phyloP scores from a whole-genome alignment of 2,329 filamentous ascomycete species.

The Verticillium dahliae region DNA sequence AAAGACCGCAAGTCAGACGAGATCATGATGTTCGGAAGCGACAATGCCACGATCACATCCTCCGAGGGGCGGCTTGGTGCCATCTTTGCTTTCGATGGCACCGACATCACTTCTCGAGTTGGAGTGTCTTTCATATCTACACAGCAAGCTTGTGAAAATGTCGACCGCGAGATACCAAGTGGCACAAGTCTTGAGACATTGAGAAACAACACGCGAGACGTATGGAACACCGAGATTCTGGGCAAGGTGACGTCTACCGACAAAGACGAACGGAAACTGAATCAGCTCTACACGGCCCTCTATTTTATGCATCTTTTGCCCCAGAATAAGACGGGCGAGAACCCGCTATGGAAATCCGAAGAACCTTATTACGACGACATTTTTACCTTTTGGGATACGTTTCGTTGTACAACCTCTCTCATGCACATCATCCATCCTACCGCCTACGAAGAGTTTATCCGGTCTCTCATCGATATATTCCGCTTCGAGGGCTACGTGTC shows the following conservation, averaged over 20 bases:
- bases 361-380: constrained; percentile 69
- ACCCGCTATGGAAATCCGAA: constrained; percentile 54
- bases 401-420: constrained; percentile 58
- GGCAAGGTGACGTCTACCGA: constrained; percentile 57
- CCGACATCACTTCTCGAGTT: constrained; percentile 47
- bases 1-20: constrained; percentile 20
- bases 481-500: constrained; percentile 57
- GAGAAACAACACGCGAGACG: constrained; percentile 36
- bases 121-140: constrained; percentile 64
- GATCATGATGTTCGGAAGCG: constrained; percentile 23
- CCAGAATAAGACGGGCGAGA: constrained; percentile 65
- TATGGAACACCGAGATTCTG: constrained; percentile 58
- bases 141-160: constrained; percentile 51
- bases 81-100: constrained; percentile 46
- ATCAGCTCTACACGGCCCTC: constrained; percentile 59
- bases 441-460: constrained; percentile 58
- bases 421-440: constrained; percentile 59
- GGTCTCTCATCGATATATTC: constrained; percentile 64
- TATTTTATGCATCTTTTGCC: constrained; percentile 67
- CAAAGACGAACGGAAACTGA: constrained; percentile 45
- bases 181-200: constrained; percentile 35
- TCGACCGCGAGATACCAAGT: constrained; percentile 48
- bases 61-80: constrained; percentile 34
- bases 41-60: constrained; percentile 23
- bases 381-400: constrained; percentile 62